Evolutionary conservation across 768 basidiomycete species (phyloP), one percentile per base, ranked within the genome.

Genomic region (Calocera cornea): DNA sequence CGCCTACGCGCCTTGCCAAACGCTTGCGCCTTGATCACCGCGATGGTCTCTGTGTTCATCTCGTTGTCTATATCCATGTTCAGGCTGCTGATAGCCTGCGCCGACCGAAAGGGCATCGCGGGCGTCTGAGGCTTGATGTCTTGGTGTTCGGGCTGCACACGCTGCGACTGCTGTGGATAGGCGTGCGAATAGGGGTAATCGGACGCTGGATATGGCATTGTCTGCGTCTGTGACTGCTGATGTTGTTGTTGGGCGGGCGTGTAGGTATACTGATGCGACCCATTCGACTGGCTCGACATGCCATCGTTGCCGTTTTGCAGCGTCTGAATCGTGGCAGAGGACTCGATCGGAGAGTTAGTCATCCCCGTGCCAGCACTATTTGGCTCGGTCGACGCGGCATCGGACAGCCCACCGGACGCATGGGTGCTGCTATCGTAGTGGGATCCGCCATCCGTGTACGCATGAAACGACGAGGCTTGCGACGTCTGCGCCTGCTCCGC

Each of bases 21-120:
- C 41, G 91, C 87, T 74, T 92, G 90, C 47, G 90, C 90, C 78
- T 92, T 93, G 78, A 93, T 91, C 67, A 92, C 90, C 65, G 91
- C 90, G 60, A 93, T 83, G 34, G 91, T 92, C 7, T 65, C 64
- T 40, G 38, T 65, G 27, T 54, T 64, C 65, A 65, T 49, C 24
- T 16, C 65, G 66, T 41, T 22, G 22, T 66, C 65, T 29, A 66
- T 17, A 19, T 66, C 31, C 44, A 47, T 47, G 19, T 19, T 47
- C 44, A 47, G 24, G 44, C 19, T 47, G 44, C 8, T 66, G 41
- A 34, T 29, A 36, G 75, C 75, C 44, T 75, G 75, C 19, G 82
- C 81, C 63, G 83, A 82, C 63, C 79, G 82, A 40, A 82, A 83
- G 40, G 79, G 77, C 31, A 79, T 79, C 2, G 77, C 22, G 78